phyloP scores from a whole-genome alignment of 371 early-diverging fungal genomes.

The Rhizopus sp. region DNA sequence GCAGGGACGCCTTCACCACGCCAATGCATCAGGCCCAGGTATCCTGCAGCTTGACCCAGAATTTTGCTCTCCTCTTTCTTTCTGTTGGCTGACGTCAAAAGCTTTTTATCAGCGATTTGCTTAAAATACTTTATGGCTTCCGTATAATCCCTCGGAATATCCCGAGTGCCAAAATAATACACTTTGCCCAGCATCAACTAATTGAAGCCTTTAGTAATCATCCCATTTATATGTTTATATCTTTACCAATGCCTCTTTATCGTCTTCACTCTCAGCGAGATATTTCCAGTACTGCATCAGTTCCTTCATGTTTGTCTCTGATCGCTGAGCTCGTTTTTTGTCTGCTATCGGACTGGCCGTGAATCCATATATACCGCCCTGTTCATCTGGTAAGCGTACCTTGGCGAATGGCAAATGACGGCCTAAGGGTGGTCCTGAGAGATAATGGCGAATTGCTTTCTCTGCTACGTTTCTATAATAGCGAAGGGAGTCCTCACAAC shows the following conservation, averaged over 20 bases:
- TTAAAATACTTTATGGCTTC: slow-evolving; percentile 64
- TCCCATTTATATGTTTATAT: not conserved
- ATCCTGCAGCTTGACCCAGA: slow-evolving; percentile 75
- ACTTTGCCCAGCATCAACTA: slow-evolving; percentile 75
- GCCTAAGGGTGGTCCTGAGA: slow-evolving; percentile 85
- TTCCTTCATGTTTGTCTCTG: slow-evolving; percentile 56
- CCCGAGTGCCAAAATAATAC: slow-evolving; percentile 78
- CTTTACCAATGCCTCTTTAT: slow-evolving; percentile 61
- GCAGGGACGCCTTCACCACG: slow-evolving; percentile 87
- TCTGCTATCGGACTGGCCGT: slow-evolving; percentile 60
- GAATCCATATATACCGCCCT: slow-evolving; percentile 84
- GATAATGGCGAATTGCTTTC: slow-evolving; percentile 70
- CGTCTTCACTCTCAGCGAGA: slow-evolving; percentile 69
- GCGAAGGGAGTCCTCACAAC: slow-evolving; percentile 74
- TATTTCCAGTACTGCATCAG: slow-evolving; percentile 78
- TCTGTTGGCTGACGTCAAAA: slow-evolving; percentile 19
- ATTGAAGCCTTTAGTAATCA: slow-evolving; percentile 2
- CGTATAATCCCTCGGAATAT: slow-evolving; percentile 63
- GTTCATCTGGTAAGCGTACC: slow-evolving; percentile 73
- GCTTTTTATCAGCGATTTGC: slow-evolving; percentile 40
- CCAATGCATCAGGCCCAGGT: slow-evolving; percentile 86
- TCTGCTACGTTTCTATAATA: slow-evolving; percentile 85
- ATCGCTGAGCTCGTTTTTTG: slow-evolving; percentile 19
- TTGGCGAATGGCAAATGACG: slow-evolving; percentile 68
- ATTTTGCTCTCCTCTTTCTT: slow-evolving; percentile 19